Conservation (phyloP, 345 rosid genomes). For the Hevea brasiliensis region DNA sequence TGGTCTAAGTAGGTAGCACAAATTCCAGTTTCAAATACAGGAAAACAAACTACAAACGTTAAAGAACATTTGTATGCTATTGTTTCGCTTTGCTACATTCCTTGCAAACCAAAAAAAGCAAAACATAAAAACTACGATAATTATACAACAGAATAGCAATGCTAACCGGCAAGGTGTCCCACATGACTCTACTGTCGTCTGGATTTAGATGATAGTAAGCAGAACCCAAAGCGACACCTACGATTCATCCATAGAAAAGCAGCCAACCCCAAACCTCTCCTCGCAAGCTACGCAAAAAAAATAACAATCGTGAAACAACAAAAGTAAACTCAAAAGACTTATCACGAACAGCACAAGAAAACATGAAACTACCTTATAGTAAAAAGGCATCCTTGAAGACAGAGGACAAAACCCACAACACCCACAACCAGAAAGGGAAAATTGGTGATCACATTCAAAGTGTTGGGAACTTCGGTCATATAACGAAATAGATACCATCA, state of each 20-base stretch:
- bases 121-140: background rate
- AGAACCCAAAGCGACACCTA: constrained; percentile 75
- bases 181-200: constrained; percentile 58
- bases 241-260: constrained; percentile 63
- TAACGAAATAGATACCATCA: background rate
- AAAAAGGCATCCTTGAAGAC: constrained; percentile 64
- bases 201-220: constrained; percentile 91
- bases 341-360: background rate
- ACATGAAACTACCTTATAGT: constrained; percentile 42
- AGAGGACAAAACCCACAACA: constrained; percentile 70
- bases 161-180: constrained; percentile 86
- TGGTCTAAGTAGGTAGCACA: background rate
- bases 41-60: background rate
- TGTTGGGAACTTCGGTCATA: constrained; percentile 74
- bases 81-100: background rate
- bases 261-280: constrained; percentile 87
- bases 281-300: constrained; percentile 46
- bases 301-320: constrained; percentile 10
- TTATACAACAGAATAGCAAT: constrained; percentile 19
- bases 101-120: constrained; percentile 1
- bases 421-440: constrained; percentile 84
- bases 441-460: constrained; percentile 80
- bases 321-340: background rate
- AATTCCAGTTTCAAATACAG: background rate
- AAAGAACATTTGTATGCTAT: background rate